Percentiles rank a stretch among this genome's conserved stretches.
These are phyloP conservation scores for Acanthamoeba divionensis DNA, from an alignment of 208 protist genomes.

Conservation along the genomic window DNA sequence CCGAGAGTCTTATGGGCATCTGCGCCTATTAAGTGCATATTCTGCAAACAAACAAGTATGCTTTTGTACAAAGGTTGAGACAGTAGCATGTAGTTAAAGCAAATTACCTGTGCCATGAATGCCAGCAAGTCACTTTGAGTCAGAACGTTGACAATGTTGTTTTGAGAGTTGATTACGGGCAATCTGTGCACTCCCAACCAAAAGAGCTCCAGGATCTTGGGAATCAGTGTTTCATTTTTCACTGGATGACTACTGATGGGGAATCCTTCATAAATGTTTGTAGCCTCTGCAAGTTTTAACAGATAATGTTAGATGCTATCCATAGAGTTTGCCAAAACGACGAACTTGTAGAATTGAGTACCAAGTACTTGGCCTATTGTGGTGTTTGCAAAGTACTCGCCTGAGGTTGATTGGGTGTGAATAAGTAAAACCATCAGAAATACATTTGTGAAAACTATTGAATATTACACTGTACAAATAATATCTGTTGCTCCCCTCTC, in stretches of 20 bases:
- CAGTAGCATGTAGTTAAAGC: neutral
- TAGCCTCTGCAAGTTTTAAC: neutral
- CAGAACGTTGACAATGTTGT: slow-evolving; percentile 52
- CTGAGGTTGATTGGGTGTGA: neutral
- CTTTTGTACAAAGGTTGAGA: too few relatives aligned
- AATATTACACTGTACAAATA: neutral
- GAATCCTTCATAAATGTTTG: slow-evolving; percentile 21
- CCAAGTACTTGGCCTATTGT: slow-evolving; percentile 20
- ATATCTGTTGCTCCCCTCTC: neutral
- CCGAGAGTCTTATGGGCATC: neutral
- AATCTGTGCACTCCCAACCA: slow-evolving; percentile 13
- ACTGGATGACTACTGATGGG: slow-evolving; percentile 3
- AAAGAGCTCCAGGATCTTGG: slow-evolving; percentile 44
- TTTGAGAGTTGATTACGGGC: slow-evolving; percentile 14
- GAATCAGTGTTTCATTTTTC: neutral
- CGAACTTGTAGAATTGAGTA: neutral
- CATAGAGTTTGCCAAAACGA: neutral
- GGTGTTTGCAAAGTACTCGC: slow-evolving; percentile 19
- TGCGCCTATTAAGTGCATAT: slow-evolving; percentile 30
- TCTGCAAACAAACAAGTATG: neutral
- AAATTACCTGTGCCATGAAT: neutral
- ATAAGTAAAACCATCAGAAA: too few relatives aligned
- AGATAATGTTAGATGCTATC: neutral
- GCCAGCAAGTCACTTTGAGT: slow-evolving; percentile 23
- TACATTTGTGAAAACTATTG: too few relatives aligned